Evolutionary conservation across 108 stramenopile species (phyloP).

Genomic region (Pseudonitzschia delicatissima): DNA sequence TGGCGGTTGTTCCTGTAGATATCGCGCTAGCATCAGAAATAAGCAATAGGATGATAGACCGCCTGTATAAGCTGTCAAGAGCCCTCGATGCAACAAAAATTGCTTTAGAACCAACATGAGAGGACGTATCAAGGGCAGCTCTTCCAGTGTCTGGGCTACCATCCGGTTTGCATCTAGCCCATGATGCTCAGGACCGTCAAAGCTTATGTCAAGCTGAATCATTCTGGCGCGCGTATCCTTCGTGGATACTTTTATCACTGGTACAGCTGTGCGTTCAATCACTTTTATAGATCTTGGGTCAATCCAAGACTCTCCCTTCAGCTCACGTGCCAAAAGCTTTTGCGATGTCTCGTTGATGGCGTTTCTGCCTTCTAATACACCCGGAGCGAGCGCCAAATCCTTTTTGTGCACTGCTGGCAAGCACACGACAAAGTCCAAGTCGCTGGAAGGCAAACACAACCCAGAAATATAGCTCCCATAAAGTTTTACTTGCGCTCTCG

Average conservation of each 20-base stretch:
- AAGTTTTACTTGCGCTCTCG: constrained; percentile 77
- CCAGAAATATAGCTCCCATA: constrained; percentile 89
- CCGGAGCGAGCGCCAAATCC: constrained; percentile 84
- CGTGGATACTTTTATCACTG: constrained; percentile 82
- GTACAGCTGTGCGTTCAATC: constrained; percentile 77
- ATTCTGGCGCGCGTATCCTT: constrained; percentile 73
- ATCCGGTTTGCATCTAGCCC: constrained; percentile 70
- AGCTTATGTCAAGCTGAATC: constrained; percentile 77
- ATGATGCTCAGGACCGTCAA: constrained; percentile 80
- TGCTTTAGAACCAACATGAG: constrained; percentile 80
- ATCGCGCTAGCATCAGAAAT: constrained; percentile 88
- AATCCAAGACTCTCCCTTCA: constrained; percentile 86
- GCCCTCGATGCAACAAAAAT: constrained; percentile 83
- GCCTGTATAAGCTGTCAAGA: constrained; percentile 88
- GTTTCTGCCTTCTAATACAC: constrained; percentile 92
- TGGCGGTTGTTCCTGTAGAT: constrained; percentile 79
- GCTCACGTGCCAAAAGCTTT: constrained; percentile 83
- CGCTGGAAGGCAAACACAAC: constrained; percentile 83
- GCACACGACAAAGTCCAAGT: constrained; percentile 92
- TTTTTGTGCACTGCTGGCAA: constrained; percentile 92
- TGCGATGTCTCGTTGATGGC: constrained; percentile 93
- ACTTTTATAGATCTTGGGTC: constrained; percentile 82
- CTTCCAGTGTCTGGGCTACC: constrained; percentile 56
- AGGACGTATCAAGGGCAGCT: constrained; percentile 72
- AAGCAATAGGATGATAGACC: constrained; percentile 90